Conservation (phyloP, 176 grass and related monocot species). For the Avena insularis region DNA sequence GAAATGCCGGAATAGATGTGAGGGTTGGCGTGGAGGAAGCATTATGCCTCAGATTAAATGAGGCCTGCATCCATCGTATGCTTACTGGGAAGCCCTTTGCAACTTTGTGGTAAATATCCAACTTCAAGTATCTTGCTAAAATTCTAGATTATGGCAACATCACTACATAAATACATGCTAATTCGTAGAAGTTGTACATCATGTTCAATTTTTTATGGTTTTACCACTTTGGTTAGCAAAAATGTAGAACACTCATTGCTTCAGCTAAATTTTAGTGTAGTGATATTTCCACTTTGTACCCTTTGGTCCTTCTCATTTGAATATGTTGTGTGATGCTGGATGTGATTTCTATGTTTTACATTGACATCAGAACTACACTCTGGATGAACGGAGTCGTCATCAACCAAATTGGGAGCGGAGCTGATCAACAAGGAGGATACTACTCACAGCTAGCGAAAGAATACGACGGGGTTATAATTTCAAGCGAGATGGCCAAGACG, state of each 20-base stretch:
- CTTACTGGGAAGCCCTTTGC: conserved; percentile 77
- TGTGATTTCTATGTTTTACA: background rate
- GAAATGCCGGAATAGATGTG: conserved; percentile 67
- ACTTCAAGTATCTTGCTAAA: background rate
- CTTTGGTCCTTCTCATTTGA: background rate
- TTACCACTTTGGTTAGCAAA: background rate
- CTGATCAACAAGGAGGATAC: conserved; percentile 67
- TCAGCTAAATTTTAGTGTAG: too few species aligned
- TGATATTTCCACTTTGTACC: too few species aligned
- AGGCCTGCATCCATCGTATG: conserved; percentile 84
- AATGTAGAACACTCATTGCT: too few species aligned
- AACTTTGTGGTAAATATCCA: conserved; percentile 67
- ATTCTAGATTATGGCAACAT: background rate
- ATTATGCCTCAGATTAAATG: conserved; percentile 74
- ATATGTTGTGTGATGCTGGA: background rate
- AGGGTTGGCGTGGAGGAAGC: conserved; percentile 68
- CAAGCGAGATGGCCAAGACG: conserved; percentile 62
- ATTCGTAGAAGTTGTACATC: background rate
- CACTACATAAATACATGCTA: background rate
- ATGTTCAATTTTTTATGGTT: background rate
- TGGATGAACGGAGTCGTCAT: conserved; percentile 60
- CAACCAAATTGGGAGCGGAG: conserved; percentile 60
- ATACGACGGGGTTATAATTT: conserved; percentile 81
- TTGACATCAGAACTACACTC: conserved; percentile 66
- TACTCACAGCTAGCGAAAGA: conserved; percentile 79